A percentile compares a stretch with the other conserved stretches of the same genome.
phyloP scores from a whole-genome alignment of 1,284 basidiomycete species.

The Cryptococcus sp. region DNA sequence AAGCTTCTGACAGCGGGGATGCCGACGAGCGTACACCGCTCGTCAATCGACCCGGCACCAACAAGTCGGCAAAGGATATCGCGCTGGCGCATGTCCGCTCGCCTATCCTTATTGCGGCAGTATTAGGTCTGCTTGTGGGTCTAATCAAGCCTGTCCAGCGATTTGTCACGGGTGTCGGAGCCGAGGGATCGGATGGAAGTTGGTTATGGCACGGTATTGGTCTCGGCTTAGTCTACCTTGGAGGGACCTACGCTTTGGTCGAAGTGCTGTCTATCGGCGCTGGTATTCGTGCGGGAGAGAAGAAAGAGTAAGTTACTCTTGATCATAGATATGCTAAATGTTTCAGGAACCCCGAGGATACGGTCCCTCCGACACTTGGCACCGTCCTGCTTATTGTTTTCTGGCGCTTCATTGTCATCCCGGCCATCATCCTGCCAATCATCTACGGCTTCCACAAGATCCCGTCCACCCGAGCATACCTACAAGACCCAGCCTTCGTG shows the following conservation, averaged over 20 bases:
- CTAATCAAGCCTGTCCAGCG: constrained; percentile 41
- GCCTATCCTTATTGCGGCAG: constrained; percentile 24
- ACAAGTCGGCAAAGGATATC: neutral
- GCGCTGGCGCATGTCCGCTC: constrained; percentile 5
- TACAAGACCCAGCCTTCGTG: constrained; percentile 47
- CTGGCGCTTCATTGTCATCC: constrained; percentile 43
- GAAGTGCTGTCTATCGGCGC: constrained; percentile 41
- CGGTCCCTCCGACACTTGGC: constrained; percentile 43
- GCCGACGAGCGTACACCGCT: constrained; percentile 36
- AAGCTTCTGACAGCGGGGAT: constrained; percentile 21
- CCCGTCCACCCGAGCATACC: constrained; percentile 34
- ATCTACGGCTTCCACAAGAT: constrained; percentile 39
- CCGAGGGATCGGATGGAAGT: constrained; percentile 8
- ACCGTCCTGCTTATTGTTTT: constrained; percentile 37
- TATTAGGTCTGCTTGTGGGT: constrained; percentile 38
- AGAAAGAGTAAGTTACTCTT: constrained; percentile 19
- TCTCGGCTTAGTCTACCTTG: constrained; percentile 31
- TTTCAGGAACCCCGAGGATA: constrained; percentile 24
- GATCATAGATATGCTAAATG: neutral
- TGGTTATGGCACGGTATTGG: constrained; percentile 39
- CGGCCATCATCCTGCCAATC: constrained; percentile 35
- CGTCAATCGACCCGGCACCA: constrained; percentile 10
- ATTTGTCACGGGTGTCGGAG: constrained; percentile 23
- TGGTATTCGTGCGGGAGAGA: constrained; percentile 31
- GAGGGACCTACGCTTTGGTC: constrained; percentile 35